Percentiles rank a stretch among this genome's conserved stretches.
These are phyloP conservation scores for Vickermania ingenoplastis DNA, from an alignment of 208 protist genomes.

Conservation along the genomic window DNA sequence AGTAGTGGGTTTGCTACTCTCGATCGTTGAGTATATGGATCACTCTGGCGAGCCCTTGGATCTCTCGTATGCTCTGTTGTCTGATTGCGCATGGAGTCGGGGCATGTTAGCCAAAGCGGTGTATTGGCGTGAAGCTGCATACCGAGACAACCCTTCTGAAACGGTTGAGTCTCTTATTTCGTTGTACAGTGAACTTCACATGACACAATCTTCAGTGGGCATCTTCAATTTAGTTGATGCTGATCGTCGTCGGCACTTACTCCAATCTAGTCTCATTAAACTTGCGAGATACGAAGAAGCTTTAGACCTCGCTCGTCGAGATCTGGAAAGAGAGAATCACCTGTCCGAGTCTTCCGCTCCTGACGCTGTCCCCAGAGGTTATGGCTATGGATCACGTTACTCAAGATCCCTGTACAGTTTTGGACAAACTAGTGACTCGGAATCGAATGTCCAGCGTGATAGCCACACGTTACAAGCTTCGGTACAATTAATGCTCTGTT, in stretches of 20 bases:
- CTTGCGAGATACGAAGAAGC: constrained; percentile 66
- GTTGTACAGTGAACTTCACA: constrained; percentile 71
- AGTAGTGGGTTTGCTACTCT: constrained; percentile 51
- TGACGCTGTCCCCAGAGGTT: constrained; percentile 19
- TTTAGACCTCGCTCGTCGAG: constrained; percentile 50
- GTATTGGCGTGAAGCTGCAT: constrained; percentile 79
- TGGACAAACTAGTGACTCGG: constrained; percentile 27
- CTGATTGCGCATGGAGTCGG: constrained; percentile 71
- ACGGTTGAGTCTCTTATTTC: constrained; percentile 74
- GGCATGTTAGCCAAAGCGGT: constrained; percentile 85
- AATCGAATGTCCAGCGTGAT: constrained; percentile 20
- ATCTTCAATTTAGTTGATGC: constrained; percentile 59
- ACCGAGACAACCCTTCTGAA: constrained; percentile 48
- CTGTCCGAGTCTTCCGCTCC: constrained; percentile 28
- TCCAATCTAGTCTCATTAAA: constrained; percentile 74
- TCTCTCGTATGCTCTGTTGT: constrained; percentile 50
- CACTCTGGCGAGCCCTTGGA: constrained; percentile 61
- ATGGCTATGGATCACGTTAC: constrained; percentile 10
- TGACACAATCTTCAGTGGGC: constrained; percentile 67
- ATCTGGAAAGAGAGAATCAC: constrained; percentile 36
- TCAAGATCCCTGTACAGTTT: constrained; percentile 29
- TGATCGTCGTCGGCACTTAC: constrained; percentile 48
- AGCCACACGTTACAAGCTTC: constrained; percentile 37
- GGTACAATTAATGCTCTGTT: constrained; percentile 51
- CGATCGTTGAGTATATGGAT: constrained; percentile 83